These are phyloP conservation scores for Rhytidiadelphus loreus DNA, from an alignment of 225 moss, liverwort and hornwort genomes.

Conservation along the genomic window DNA sequence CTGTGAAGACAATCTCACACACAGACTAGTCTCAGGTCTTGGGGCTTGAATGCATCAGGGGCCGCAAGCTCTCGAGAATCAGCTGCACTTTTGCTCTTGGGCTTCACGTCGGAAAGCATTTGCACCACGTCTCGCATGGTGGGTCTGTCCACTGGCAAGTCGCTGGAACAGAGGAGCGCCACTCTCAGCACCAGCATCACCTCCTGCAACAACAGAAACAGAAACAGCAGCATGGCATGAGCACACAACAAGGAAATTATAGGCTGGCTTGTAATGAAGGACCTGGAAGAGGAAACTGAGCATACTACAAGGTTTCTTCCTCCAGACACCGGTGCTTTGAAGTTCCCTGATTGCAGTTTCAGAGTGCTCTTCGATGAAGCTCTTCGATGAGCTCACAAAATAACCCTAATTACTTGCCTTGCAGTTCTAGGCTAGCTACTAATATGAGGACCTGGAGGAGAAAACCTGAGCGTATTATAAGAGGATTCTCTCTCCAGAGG, in stretches of 20 bases:
- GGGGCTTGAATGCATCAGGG: slow-evolving; percentile 36
- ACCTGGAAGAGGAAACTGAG: background rate
- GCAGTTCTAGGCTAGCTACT: background rate
- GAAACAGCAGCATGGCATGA: background rate
- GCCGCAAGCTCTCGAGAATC: slow-evolving; percentile 40
- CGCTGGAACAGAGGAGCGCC: slow-evolving; percentile 77
- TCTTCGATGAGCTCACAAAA: background rate
- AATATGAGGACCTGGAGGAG: background rate
- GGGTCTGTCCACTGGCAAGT: slow-evolving; percentile 82
- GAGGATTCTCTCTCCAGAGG: background rate
- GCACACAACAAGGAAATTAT: background rate
- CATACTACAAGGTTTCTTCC: background rate
- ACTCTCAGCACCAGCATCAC: slow-evolving; percentile 93
- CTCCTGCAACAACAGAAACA: slow-evolving; percentile 22
- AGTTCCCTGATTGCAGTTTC: background rate
- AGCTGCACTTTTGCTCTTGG: slow-evolving; percentile 32
- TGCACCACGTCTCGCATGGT: slow-evolving; percentile 96
- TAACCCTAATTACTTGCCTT: background rate
- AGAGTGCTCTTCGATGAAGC: background rate
- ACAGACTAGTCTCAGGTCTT: slow-evolving; percentile 39
- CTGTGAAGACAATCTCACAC: background rate
- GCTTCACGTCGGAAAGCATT: slow-evolving; percentile 80
- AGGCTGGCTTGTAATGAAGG: background rate
- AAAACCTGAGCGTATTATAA: background rate
- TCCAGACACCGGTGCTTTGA: background rate